phyloP scores from a whole-genome alignment of 2,329 filamentous ascomycete species.

The Colletotrichum tofieldiae region DNA sequence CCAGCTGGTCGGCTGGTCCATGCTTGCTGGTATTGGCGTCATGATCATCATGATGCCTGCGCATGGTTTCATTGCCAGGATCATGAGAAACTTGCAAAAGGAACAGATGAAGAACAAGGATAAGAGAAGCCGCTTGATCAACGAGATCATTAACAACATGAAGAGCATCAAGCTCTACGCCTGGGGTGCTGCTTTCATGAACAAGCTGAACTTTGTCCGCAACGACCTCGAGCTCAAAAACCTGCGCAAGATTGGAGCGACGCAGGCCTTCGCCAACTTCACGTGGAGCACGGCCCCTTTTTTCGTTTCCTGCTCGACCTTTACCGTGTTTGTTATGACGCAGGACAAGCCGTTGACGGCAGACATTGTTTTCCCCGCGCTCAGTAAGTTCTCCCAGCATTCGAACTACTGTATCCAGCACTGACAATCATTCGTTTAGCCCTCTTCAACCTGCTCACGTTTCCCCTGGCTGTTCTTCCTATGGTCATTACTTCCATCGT shows the following conservation, averaged over 20 bases:
- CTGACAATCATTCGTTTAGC: slow-evolving; percentile 63
- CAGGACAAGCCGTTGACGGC: slow-evolving; percentile 87
- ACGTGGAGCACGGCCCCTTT: slow-evolving; percentile 99
- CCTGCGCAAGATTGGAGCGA: slow-evolving; percentile 93
- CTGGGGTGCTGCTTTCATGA: slow-evolving; percentile 98
- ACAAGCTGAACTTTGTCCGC: slow-evolving; percentile 94
- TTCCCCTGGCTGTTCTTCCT: slow-evolving; percentile 92
- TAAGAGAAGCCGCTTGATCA: slow-evolving; percentile 90
- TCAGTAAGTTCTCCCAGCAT: slow-evolving; percentile 50
- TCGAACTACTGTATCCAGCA: not conserved
- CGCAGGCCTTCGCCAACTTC: slow-evolving; percentile 95
- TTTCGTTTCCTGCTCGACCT: slow-evolving; percentile 96
- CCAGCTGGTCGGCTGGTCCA: slow-evolving; percentile 93
- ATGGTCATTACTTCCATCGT: slow-evolving; percentile 99
- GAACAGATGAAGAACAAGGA: slow-evolving; percentile 99
- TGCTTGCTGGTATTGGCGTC: slow-evolving; percentile 93
- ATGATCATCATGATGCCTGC: slow-evolving; percentile 99
- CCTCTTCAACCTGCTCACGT: slow-evolving; percentile 95
- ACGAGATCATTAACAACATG: slow-evolving; percentile 99
- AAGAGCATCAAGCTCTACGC: slow-evolving; percentile 99
- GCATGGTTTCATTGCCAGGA: slow-evolving; percentile 90
- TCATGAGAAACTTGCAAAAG: slow-evolving; percentile 97
- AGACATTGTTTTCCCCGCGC: slow-evolving; percentile 94
- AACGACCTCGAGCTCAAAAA: slow-evolving; percentile 98
- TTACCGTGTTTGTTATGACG: slow-evolving; percentile 93